Conservation (phyloP, 768 basidiomycete genomes). For the Russula griseocarnosa region DNA sequence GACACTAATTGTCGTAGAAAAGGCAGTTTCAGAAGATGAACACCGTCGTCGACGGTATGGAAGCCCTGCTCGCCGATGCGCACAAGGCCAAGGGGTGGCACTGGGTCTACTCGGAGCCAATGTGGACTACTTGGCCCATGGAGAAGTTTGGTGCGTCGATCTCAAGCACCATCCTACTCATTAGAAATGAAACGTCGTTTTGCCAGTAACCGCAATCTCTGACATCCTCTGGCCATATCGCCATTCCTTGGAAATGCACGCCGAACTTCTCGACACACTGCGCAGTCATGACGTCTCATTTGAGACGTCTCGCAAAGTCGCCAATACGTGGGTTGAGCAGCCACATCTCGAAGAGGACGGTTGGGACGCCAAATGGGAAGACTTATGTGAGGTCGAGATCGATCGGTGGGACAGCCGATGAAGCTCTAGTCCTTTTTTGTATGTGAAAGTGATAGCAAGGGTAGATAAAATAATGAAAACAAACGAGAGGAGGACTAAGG, state of each 20-base stretch:
- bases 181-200: not conserved
- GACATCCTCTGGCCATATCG: conserved; percentile 61
- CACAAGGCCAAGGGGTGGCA: conserved; percentile 65
- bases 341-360: conserved; percentile 60
- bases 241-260: conserved; percentile 57
- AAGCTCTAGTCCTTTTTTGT: conserved; percentile 9
- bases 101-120: conserved; percentile 66
- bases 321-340: conserved; percentile 67
- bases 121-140: conserved; percentile 81
- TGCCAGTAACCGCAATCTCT: conserved; percentile 51
- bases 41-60: conserved; percentile 57
- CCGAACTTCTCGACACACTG: conserved; percentile 51
- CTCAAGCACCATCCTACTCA: not conserved
- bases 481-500: conserved; percentile 2
- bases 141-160: conserved; percentile 63
- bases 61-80: conserved; percentile 62
- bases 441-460: conserved; percentile 2
- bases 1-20: conserved; percentile 41
- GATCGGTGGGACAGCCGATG: conserved; percentile 56
- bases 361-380: conserved; percentile 75
- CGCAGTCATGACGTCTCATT: conserved; percentile 66
- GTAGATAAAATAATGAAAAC: conserved; percentile 8
- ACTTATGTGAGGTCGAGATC: conserved; percentile 71
- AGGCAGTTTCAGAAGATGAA: conserved; percentile 70
- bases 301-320: conserved; percentile 58